These are phyloP conservation scores for Backusella parvicylindrica DNA, from an alignment of 192 early-diverging fungal genomes.

Conservation along the genomic window DNA sequence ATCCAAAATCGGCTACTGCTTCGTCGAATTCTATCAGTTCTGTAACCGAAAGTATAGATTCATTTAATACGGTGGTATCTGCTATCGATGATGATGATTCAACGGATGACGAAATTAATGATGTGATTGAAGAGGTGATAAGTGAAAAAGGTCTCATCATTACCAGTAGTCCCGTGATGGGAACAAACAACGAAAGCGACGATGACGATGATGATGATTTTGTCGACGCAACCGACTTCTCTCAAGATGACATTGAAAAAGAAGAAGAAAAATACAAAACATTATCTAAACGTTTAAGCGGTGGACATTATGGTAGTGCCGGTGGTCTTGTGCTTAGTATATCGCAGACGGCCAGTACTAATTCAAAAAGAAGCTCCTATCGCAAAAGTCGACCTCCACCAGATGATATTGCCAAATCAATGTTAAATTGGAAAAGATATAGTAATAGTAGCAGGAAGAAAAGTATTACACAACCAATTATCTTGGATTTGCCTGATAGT, in stretches of 20 bases:
- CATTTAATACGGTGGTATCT: slow-evolving; percentile 17
- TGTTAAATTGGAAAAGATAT: slow-evolving; percentile 29
- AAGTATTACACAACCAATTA: not conserved
- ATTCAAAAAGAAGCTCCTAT: not conserved
- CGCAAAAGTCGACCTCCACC: slow-evolving; percentile 9
- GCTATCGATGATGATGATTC: not conserved
- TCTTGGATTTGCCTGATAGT: not conserved
- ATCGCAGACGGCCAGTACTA: not conserved
- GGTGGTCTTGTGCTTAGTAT: slow-evolving; percentile 35
- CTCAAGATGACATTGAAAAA: slow-evolving; percentile 23
- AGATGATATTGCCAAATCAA: slow-evolving; percentile 23
- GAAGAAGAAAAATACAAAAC: slow-evolving; percentile 9
- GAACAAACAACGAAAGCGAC: not conserved
- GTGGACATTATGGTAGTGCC: slow-evolving; percentile 32
- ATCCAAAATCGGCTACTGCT: not conserved
- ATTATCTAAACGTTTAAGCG: slow-evolving; percentile 30
- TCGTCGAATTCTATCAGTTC: not conserved
- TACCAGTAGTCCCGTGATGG: not conserved
- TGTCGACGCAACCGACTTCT: slow-evolving; percentile 18
- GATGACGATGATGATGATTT: slow-evolving; percentile 21
- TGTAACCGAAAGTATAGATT: slow-evolving; percentile 6
- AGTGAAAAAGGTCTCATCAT: not conserved
- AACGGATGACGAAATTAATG: not conserved
- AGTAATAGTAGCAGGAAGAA: slow-evolving; percentile 3
- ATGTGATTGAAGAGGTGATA: not conserved